Percentiles rank a stretch among this genome's conserved stretches.
Conservation (phyloP, 2,329 filamentous ascomycete genomes). For the Bertia moriformis region DNA sequence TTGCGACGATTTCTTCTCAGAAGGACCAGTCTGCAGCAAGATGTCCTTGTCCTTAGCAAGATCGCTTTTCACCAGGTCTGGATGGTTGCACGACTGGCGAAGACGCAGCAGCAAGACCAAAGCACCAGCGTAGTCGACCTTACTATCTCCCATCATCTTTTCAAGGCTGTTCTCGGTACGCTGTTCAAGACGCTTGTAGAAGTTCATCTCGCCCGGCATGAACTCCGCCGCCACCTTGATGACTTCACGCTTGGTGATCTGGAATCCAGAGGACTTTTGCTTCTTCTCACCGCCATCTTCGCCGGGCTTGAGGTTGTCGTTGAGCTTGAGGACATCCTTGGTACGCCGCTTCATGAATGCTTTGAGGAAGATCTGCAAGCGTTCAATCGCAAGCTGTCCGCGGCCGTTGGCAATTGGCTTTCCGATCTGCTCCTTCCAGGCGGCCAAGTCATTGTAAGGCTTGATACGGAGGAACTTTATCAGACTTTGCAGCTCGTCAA, state of each 20-base stretch:
- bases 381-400: constrained; percentile 74
- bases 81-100: constrained; percentile 89
- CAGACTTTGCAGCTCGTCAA: constrained; percentile 87
- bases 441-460: constrained; percentile 71
- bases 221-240: constrained; percentile 68
- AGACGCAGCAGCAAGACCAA: constrained; percentile 81
- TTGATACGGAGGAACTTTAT: constrained; percentile 86
- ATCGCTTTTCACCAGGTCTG: constrained; percentile 66
- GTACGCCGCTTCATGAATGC: constrained; percentile 98
- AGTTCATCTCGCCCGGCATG: constrained; percentile 63
- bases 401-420: constrained; percentile 77
- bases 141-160: constrained; percentile 69
- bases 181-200: constrained; percentile 72
- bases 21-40: constrained; percentile 22
- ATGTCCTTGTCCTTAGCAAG: constrained; percentile 38
- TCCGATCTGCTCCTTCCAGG: constrained; percentile 88
- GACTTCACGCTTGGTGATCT: constrained; percentile 81
- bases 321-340: constrained; percentile 87
- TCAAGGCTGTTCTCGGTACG: constrained; percentile 78
- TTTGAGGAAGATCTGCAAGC: constrained; percentile 70
- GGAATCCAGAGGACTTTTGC: constrained; percentile 51
- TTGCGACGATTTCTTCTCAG: constrained; percentile 54
- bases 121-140: constrained; percentile 83
- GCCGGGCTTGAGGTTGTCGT: constrained; percentile 65
- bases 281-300: constrained; percentile 28